Evolutionary conservation across 164 flowering plant species (phyloP).

Genomic region (Vitis labrusca): DNA sequence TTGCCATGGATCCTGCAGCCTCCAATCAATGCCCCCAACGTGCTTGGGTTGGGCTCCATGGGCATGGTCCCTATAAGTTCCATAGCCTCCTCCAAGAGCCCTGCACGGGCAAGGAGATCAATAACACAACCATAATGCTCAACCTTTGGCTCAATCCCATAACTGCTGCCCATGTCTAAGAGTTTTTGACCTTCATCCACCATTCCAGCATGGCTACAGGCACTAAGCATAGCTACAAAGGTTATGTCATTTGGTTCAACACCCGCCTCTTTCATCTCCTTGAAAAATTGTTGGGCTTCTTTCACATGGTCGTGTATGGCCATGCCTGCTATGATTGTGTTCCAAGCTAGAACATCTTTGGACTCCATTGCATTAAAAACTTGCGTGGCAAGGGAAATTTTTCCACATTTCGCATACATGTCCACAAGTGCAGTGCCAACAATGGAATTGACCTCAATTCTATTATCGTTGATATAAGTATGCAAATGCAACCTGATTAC

Average conservation of each 20-base stretch:
- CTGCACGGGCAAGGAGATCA: slow-evolving; percentile 32
- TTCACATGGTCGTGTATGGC: slow-evolving; percentile 28
- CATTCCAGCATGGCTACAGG: slow-evolving; percentile 30
- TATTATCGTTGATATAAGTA: no score
- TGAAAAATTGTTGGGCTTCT: slow-evolving; percentile 22
- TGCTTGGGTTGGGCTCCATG: slow-evolving; percentile 26
- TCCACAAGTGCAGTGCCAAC: not conserved
- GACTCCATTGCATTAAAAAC: no score
- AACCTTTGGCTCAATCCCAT: slow-evolving; percentile 27
- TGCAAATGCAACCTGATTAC: no score
- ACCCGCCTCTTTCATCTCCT: slow-evolving; percentile 23
- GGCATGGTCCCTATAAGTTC: slow-evolving; percentile 30
- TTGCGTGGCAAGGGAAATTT: not conserved
- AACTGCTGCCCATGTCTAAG: slow-evolving; percentile 15
- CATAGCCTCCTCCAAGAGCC: slow-evolving; percentile 20
- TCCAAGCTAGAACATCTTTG: no score
- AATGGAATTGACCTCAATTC: no score
- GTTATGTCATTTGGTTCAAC: slow-evolving; percentile 27
- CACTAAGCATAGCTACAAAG: slow-evolving; percentile 23
- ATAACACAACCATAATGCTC: slow-evolving; percentile 35
- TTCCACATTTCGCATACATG: not conserved
- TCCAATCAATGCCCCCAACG: slow-evolving; percentile 31
- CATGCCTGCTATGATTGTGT: not conserved
- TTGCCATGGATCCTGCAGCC: slow-evolving; percentile 32
- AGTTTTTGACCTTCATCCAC: slow-evolving; percentile 17